These are phyloP conservation scores for Gnomoniopsis smithogilvyi DNA, from an alignment of 2,329 filamentous ascomycete genomes.

Conservation along the genomic window DNA sequence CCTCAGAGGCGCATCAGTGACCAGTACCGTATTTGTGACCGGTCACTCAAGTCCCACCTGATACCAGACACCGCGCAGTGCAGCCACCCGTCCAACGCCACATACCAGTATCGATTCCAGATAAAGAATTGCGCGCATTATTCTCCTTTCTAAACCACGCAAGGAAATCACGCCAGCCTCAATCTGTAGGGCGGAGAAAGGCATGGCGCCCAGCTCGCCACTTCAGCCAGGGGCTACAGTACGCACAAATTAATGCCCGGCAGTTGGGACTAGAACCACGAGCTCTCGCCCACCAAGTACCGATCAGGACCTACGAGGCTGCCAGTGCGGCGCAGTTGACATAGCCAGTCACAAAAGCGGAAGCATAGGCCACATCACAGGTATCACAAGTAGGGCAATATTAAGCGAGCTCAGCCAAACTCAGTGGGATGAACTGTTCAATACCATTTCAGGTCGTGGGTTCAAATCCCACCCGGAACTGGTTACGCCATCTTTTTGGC, in stretches of 20 bases:
- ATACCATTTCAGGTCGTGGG: too few species aligned
- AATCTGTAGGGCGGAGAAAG: background rate
- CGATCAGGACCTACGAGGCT: background rate
- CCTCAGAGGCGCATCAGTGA: background rate
- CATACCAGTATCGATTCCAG: background rate
- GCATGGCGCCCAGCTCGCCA: background rate
- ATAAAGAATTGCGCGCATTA: background rate
- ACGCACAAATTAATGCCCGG: background rate
- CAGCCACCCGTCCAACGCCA: background rate
- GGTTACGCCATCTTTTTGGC: too few species aligned
- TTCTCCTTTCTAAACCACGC: background rate
- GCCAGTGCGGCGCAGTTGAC: background rate
- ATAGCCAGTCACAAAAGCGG: background rate
- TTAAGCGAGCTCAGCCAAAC: too few species aligned
- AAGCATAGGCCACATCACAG: background rate
- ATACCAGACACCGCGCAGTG: background rate
- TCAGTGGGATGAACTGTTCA: too few species aligned
- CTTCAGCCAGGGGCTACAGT: background rate
- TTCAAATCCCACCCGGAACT: too few species aligned
- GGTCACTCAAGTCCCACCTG: background rate
- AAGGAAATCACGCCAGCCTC: background rate
- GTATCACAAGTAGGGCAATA: too few species aligned
- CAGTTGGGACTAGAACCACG: background rate
- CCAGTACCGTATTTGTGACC: background rate
- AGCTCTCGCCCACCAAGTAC: background rate